Base-by-base conservation (phyloP, 2,329 filamentous ascomycete species). In the Aspergillus quadrilineatus region DNA sequence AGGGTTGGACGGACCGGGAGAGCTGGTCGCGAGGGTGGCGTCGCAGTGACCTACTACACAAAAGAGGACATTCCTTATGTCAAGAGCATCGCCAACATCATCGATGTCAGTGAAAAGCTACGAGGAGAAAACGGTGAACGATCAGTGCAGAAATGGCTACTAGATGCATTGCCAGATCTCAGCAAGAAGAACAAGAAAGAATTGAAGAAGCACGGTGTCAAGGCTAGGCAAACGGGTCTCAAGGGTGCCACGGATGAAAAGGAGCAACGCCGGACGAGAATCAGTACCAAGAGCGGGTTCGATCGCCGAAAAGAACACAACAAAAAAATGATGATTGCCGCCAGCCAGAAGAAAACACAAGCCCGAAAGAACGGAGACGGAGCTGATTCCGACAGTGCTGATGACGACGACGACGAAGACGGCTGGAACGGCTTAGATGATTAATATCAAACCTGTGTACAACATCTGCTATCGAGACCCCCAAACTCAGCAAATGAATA, bases 21-120 rank as follows among this genome's bases (percentile, higher is more conserved):
- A 22, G 94, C 92, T 0, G 94, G 94, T 0, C 84, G 92, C 26
- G 85, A 89, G 67, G 92, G 92, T 17, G 94, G 94, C 47, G 84
- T 96, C 3, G 92, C 92, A 0, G 88, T 99, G 1, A 99, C 94
- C 0, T 88, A 96, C 57, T 99, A 96, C 74, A 97, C 93, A 0
- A 91, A 94, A 72, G 94, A 97, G 59, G 94, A 99, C 68, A 88
- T 97, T 4, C 89, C 90, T 0, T 91, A 87, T 62, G 85, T 99
- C 56, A 96, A 93, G 77, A 90, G 86, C 61, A 89, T 99, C 29
- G 94, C 92, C 34, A 97, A 97, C 67, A 90, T 97, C 34, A 96
- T 99, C 61, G 85, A 89, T 0, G 84, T 85, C 22, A 92, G 89
- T 63, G 90, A 97, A 74, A 89, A 86, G 73, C 82, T 92, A 66